phyloP scores from a whole-genome alignment of 1,284 basidiomycete species.

The Pulchroboletus neoregius region DNA sequence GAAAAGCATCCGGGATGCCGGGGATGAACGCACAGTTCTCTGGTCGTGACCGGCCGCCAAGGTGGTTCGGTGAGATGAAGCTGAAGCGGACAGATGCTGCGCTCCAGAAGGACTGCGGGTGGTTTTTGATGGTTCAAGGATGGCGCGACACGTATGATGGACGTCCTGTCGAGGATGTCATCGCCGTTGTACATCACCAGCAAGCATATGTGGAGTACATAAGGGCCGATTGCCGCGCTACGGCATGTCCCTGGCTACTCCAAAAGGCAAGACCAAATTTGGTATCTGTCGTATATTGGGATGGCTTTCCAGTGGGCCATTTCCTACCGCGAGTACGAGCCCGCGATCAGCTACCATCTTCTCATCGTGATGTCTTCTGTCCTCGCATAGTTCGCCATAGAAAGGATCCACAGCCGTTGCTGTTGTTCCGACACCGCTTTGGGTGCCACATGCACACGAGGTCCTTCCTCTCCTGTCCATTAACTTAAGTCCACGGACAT shows the following conservation, averaged over 20 bases:
- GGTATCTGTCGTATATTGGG: conserved; percentile 22
- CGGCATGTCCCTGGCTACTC: conserved; percentile 23
- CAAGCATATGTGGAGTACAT: conserved; percentile 11
- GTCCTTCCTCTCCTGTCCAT: conserved; percentile 36
- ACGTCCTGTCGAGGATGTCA: too few species aligned
- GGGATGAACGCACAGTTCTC: neutral
- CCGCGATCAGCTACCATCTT: conserved; percentile 16
- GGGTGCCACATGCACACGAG: conserved; percentile 37
- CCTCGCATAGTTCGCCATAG: conserved; percentile 12
- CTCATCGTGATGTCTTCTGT: conserved; percentile 8
- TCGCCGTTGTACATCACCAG: neutral
- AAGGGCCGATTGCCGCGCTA: conserved; percentile 29
- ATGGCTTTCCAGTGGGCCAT: neutral
- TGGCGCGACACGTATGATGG: too few species aligned
- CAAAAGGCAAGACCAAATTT: conserved; percentile 30
- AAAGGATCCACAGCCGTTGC: conserved; percentile 20
- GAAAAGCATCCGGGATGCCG: neutral
- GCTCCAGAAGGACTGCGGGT: neutral
- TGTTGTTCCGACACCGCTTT: conserved; percentile 32
- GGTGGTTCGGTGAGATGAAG: too few species aligned
- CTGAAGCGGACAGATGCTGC: too few species aligned
- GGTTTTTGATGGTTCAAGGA: neutral
- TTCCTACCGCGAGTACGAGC: conserved; percentile 6
- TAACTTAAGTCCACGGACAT: conserved; percentile 40
- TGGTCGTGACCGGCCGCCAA: neutral